Conservation (phyloP, 257 asterid genomes). For the Solanum sejunctum region DNA sequence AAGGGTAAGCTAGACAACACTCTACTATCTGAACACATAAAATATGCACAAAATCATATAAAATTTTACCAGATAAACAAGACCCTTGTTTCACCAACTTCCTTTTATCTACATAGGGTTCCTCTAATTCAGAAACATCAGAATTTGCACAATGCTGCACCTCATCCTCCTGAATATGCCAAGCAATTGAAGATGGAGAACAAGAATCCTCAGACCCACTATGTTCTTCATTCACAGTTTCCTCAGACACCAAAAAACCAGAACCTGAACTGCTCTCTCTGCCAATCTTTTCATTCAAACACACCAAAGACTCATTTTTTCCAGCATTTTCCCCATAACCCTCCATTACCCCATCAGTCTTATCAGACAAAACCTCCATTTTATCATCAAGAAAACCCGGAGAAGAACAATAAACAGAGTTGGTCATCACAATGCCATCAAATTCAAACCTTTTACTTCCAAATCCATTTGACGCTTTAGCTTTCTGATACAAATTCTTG, state of each 20-base stretch:
- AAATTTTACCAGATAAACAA: conserved; percentile 36
- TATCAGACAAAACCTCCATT: conserved; percentile 16
- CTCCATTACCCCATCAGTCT: background rate
- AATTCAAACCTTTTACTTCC: conserved; percentile 28
- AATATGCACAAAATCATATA: background rate
- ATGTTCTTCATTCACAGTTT: conserved; percentile 28
- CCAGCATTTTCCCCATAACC: conserved; percentile 8
- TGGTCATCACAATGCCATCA: conserved; percentile 40
- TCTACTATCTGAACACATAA: background rate
- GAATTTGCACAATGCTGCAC: conserved; percentile 9
- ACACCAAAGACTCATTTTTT: background rate
- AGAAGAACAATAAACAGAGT: conserved; percentile 40
- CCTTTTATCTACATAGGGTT: conserved; percentile 19
- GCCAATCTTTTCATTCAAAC: conserved; percentile 12
- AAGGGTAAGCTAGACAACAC: background rate
- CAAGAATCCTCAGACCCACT: conserved; percentile 36
- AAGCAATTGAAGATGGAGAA: conserved; percentile 31
- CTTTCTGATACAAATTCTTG: conserved; percentile 24
- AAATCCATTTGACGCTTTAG: conserved; percentile 13
- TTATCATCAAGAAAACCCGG: conserved; percentile 23
- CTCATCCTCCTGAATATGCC: conserved; percentile 23
- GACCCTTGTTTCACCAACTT: conserved; percentile 49
- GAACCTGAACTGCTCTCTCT: conserved; percentile 43
- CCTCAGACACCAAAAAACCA: conserved; percentile 43
- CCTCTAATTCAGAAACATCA: conserved; percentile 18